A percentile compares a stretch with the other conserved stretches of the same genome.
phyloP scores from a whole-genome alignment of 2,329 filamentous ascomycete species.

The Lachnellula willkommii region DNA sequence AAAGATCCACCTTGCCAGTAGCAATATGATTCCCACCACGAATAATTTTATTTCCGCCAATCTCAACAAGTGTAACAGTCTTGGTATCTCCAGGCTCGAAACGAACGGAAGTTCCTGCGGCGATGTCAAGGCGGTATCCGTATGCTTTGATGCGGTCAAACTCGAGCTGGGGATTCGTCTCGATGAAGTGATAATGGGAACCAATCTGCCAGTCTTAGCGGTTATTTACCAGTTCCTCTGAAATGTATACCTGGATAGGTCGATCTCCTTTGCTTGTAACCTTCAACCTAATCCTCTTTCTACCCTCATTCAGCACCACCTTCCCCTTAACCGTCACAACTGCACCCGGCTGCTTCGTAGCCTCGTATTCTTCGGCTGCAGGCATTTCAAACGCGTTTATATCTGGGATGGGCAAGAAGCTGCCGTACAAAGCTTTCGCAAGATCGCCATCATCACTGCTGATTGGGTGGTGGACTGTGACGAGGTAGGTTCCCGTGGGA shows the following conservation, averaged over 20 bases:
- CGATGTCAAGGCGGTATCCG: slow-evolving; percentile 81
- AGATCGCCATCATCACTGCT: slow-evolving; percentile 81
- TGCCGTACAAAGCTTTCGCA: slow-evolving; percentile 81
- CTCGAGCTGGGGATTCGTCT: slow-evolving; percentile 83
- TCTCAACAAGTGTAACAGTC: slow-evolving; percentile 85
- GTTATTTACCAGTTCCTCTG: neutral
- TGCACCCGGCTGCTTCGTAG: slow-evolving; percentile 69
- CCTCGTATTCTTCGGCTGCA: slow-evolving; percentile 59
- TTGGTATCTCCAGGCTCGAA: slow-evolving; percentile 93
- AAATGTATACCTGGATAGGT: slow-evolving; percentile 67
- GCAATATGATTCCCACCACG: slow-evolving; percentile 79
- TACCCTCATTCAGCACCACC: slow-evolving; percentile 67
- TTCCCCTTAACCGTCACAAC: slow-evolving; percentile 62
- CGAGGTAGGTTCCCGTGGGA: slow-evolving; percentile 81
- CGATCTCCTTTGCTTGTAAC: slow-evolving; percentile 85
- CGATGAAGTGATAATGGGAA: slow-evolving; percentile 93
- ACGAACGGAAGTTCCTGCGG: slow-evolving; percentile 84
- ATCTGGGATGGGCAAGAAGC: slow-evolving; percentile 76
- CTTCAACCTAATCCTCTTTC: slow-evolving; percentile 65
- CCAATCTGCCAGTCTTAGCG: slow-evolving; percentile 50
- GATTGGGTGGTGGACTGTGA: slow-evolving; percentile 90
- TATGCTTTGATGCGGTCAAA: slow-evolving; percentile 82
- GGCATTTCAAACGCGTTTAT: slow-evolving; percentile 62
- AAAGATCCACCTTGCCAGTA: slow-evolving; percentile 62
- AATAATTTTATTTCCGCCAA: slow-evolving; percentile 74